Base-by-base conservation (phyloP, 768 basidiomycete species). In the Russula olivacea region DNA sequence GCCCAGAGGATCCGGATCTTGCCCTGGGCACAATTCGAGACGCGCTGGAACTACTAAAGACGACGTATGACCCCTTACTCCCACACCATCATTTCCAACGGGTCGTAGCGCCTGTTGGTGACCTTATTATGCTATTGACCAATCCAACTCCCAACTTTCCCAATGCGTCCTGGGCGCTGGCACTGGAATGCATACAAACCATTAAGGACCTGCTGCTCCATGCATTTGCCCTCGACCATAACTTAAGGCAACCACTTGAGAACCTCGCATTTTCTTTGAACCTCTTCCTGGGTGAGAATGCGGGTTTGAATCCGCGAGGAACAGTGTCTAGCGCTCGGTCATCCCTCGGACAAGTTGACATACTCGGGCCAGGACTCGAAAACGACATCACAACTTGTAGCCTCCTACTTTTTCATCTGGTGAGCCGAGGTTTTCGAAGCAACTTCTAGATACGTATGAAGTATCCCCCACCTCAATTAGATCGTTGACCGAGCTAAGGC, bases 21-120 rank as follows among this genome's bases (percentile, higher is more conserved):
- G 73, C 85, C 19, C 70, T 89, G 23, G 76, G 75, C 52, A 84
- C 79, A 14, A 77, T 87, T 43, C 67, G 73, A 25, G 65, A 68
- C 36, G 58, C 65, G 17, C 40, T 68, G 34, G 65, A 61, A 54
- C 30, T 68, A 43, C 41, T 68, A 15, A 38, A 50, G 40, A 38
- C 67, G 7, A 63, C 65, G 2, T 66, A 67, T 55, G 63, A 53
- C 48, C 63, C 58, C 47, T 43, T 63, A 30, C 47, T 68, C 30
- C 34, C 66, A 28, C 34, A 54, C 5, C 50, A 66, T 54, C 55
- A 63, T 21, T 68, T 62, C 30, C 65, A 57, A 23, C 61, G 61
- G 15, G 49, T 68, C 12, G 51, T 50, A n/a, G 61, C 49, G 10
- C 65, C 66, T 15, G 65, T 59, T 32, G 61, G 58, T 23, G 47